Evolutionary conservation across 352 stramenopile genomes (phyloP).

Genomic region (Pythium utonaiense): DNA sequence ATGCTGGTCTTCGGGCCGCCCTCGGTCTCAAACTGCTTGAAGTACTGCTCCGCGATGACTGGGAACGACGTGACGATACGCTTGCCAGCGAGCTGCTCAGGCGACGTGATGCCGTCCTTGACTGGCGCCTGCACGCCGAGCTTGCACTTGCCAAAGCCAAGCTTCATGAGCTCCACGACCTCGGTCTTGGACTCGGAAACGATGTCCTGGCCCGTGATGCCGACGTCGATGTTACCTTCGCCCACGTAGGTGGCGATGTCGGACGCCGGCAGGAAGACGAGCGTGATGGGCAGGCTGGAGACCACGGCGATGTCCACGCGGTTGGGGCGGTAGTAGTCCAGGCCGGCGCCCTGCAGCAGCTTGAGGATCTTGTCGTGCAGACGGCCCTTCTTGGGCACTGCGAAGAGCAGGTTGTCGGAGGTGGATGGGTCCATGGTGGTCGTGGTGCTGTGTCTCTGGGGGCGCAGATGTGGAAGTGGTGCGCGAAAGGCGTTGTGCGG

Average conservation of each 20-base stretch:
- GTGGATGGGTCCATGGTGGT: conserved; percentile 23
- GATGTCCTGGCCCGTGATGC: conserved; percentile 97
- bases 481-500: not conserved
- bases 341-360: conserved; percentile 94
- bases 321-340: conserved; percentile 93
- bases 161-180: conserved; percentile 91
- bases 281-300: conserved; percentile 92
- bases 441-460: too few relatives aligned
- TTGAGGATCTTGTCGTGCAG: conserved; percentile 96
- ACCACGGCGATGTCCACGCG: conserved; percentile 93
- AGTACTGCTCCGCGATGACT: conserved; percentile 92
- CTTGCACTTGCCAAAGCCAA: conserved; percentile 96
- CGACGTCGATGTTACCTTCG: conserved; percentile 97
- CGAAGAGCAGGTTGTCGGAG: conserved; percentile 86
- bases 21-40: conserved; percentile 87
- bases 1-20: conserved; percentile 77
- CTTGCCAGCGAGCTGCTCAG: conserved; percentile 89
- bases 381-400: conserved; percentile 97
- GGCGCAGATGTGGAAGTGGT: not conserved
- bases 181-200: conserved; percentile 90
- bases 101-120: conserved; percentile 75
- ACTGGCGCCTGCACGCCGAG: conserved; percentile 95
- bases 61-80: conserved; percentile 98
- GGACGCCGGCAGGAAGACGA: conserved; percentile 96
- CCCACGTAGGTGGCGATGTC: conserved; percentile 98